A percentile compares a stretch with the other conserved stretches of the same genome.
Conservation (phyloP, 176 grass and related monocot genomes). For the Oryza glaberrima region DNA sequence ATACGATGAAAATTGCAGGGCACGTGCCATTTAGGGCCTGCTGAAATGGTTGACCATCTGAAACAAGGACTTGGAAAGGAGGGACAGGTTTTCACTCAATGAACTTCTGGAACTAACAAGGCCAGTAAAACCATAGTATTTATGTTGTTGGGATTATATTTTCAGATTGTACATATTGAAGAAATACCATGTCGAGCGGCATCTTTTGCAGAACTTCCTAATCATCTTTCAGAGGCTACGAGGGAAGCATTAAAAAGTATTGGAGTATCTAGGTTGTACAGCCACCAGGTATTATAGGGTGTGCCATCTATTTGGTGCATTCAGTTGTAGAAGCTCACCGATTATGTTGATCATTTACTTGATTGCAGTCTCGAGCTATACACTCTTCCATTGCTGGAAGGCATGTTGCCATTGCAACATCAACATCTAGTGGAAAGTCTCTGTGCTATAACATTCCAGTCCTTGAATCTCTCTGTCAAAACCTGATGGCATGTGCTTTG, state of each 20-base stretch:
- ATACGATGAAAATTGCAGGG: slow-evolving; percentile 51
- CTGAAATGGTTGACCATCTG: slow-evolving; percentile 91
- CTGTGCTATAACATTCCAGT: slow-evolving; percentile 94
- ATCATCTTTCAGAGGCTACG: slow-evolving; percentile 58
- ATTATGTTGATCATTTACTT: slow-evolving; percentile 39
- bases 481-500: slow-evolving; percentile 63
- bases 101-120: background rate
- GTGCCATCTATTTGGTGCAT: slow-evolving; percentile 23
- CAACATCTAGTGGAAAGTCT: slow-evolving; percentile 98
- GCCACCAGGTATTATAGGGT: slow-evolving; percentile 71
- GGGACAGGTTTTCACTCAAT: slow-evolving; percentile 66
- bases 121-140: background rate
- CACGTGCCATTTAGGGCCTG: slow-evolving; percentile 55
- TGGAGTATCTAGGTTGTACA: slow-evolving; percentile 83
- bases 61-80: slow-evolving; percentile 73
- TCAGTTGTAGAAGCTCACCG: slow-evolving; percentile 23
- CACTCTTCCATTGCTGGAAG: slow-evolving; percentile 69
- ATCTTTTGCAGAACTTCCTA: slow-evolving; percentile 64
- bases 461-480: slow-evolving; percentile 77
- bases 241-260: slow-evolving; percentile 61
- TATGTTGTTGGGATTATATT: slow-evolving; percentile 7
- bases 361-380: slow-evolving; percentile 73
- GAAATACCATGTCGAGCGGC: slow-evolving; percentile 65
- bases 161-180: slow-evolving; percentile 85
- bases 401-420: slow-evolving; percentile 81